Evolutionary conservation across 2,329 filamentous ascomycete genomes (phyloP), one percentile per base, ranked within the genome.

Genomic region (Dryadomyces quercus-mongolicae): DNA sequence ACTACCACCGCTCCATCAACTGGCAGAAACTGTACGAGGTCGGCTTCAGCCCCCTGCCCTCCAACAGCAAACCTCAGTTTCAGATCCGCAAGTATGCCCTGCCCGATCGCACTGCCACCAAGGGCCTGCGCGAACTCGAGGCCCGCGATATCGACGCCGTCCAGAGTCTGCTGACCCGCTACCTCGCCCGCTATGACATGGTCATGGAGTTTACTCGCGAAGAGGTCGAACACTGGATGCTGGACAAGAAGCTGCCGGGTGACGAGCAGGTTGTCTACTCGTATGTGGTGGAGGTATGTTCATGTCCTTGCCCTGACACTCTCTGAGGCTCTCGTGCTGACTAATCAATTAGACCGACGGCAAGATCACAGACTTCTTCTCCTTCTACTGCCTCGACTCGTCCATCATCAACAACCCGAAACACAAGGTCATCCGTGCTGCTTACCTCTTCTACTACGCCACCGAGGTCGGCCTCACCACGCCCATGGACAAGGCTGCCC

Each of bases 371-470:
- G 93, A 98, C 70, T 96, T 95, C 72, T 86, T 96, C 72, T 96
- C 90, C 42, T 98, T 97, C 73, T 98, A 97, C 75, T 84, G 83
- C 65, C 84, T 98, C 38, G 90, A 95, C 67, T 95, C 90, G 16
- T 93, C 89, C 1, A 86, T 96, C 56, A 94, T 98, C 63, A 84
- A 85, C 61, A 82, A 89, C 65, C 73, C 80, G 48, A 87, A 87
- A 67, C 85, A 95, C 71, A 78, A 82, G 56, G 81, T 82, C 55
- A 83, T 98, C 63, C 86, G 85, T 60, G 93, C 92, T 3, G 93
- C 93, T 34, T 98, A 98, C 70, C 80, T 97, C 54, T 98, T 92
- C 74, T 98, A 98, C 76, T 98, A 98, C 67, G 93, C 88, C 55
- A 86, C 86, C 7, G 89, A 95, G 63, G 74, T 80, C 5, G 92